Conservation (phyloP, 2,329 filamentous ascomycete genomes). For the Aotearoamyces nothofagi region DNA sequence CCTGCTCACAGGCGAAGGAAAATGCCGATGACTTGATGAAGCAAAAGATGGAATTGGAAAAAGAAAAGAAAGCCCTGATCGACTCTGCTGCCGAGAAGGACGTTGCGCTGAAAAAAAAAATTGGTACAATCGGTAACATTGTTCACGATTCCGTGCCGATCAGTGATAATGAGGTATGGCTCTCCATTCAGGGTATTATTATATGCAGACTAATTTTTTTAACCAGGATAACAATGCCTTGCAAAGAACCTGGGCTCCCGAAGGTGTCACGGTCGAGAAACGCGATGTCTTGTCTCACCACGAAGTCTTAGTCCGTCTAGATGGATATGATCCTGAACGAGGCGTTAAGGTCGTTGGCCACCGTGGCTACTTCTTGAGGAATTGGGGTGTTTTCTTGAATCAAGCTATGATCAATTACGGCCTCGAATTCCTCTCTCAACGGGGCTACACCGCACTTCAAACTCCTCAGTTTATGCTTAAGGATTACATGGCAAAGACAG, state of each 20-base stretch:
- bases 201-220: slow-evolving; percentile 1
- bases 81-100: slow-evolving; percentile 66
- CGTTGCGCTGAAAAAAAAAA: slow-evolving; percentile 55
- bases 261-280: slow-evolving; percentile 60
- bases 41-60: slow-evolving; percentile 63
- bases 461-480: slow-evolving; percentile 91
- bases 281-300: slow-evolving; percentile 76
- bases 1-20: slow-evolving; percentile 53
- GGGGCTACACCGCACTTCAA: slow-evolving; percentile 70
- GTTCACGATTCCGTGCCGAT: slow-evolving; percentile 81
- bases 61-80: slow-evolving; percentile 68
- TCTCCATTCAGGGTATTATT: neutral
- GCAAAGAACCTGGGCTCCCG: slow-evolving; percentile 66
- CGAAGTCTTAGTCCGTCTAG: slow-evolving; percentile 75
- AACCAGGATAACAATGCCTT: slow-evolving; percentile 67
- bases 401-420: slow-evolving; percentile 92
- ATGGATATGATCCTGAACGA: slow-evolving; percentile 85
- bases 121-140: slow-evolving; percentile 76
- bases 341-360: slow-evolving; percentile 91
- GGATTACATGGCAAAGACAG: slow-evolving; percentile 95
- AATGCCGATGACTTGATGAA: slow-evolving; percentile 66
- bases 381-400: slow-evolving; percentile 83
- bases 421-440: slow-evolving; percentile 69
- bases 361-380: slow-evolving; percentile 81
- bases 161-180: slow-evolving; percentile 58